A percentile compares a stretch with the other conserved stretches of the same genome.
These are phyloP conservation scores for Tricholoma furcatifolium DNA, from an alignment of 768 basidiomycete species.

Conservation along the genomic window DNA sequence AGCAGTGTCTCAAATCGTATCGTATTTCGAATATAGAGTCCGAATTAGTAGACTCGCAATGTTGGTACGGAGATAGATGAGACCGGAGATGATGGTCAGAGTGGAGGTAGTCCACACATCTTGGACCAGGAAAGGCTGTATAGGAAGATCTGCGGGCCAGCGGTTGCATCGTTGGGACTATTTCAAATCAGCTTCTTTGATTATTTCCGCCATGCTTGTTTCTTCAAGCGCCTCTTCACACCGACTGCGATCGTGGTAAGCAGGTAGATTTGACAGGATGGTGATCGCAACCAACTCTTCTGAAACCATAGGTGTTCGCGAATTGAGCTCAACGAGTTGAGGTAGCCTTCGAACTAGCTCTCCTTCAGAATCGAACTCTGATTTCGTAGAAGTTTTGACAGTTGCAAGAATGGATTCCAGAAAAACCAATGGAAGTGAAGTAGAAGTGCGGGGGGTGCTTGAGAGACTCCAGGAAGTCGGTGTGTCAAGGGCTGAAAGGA, in stretches of 20 bases:
- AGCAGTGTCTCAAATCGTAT: constrained; percentile 57
- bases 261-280: constrained; percentile 38
- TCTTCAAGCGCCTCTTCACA: constrained; percentile 10
- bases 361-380: constrained; percentile 22
- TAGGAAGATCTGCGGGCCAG: constrained; percentile 21
- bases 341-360: constrained; percentile 30
- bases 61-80: constrained; percentile 73
- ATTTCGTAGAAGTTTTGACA: constrained; percentile 21
- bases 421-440: constrained; percentile 16
- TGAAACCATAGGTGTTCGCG: constrained; percentile 26
- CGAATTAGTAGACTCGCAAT: constrained; percentile 71
- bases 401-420: constrained; percentile 37
- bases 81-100: constrained; percentile 37
- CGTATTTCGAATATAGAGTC: constrained; percentile 66
- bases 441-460: constrained; percentile 4
- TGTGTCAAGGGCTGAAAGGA: constrained; percentile 44
- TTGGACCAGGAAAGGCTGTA: constrained; percentile 38
- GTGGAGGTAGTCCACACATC: constrained; percentile 44
- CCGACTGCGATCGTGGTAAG: constrained; percentile 30
- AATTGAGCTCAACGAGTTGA: constrained; percentile 35
- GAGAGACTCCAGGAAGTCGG: constrained; percentile 41
- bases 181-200: constrained; percentile 24
- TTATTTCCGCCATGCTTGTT: constrained; percentile 17
- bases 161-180: constrained; percentile 30
- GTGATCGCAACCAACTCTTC: constrained; percentile 48